Base-by-base conservation (phyloP, 139 green algal genomes). In the Auxenochlorella pyrenoidosa region DNA sequence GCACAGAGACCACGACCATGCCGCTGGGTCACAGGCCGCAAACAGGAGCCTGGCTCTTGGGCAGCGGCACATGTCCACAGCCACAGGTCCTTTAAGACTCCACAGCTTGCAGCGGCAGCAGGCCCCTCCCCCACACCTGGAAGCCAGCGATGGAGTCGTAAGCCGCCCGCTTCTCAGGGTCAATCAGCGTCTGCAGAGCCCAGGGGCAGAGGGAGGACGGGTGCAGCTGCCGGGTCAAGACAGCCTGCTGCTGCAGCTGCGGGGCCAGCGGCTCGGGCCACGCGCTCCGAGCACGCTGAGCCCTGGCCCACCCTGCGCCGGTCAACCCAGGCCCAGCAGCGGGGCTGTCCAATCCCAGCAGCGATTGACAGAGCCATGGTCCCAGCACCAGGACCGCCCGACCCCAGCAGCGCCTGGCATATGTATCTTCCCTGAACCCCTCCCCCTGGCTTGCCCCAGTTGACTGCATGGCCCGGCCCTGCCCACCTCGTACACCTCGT, bases 101-200 rank as follows among this genome's bases (percentile, higher is more conserved):
- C 10, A 54, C 47, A 10, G 47, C 47, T 54, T 54, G 47, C 47
- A 28, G 60, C 60, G 15, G 22, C 60, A 32, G 60, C 66, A 75
- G n/a, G 36, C n/a, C n/a, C 24, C 0, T 5, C n/a, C 1, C 2
- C 63, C 63, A 16, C 70, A 76, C 78, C 78, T 83, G 34, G 72
- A 85, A 85, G 21, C 80, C 80, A 22, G 79, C 71, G n/a, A 92
- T 88, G 13, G 70, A n/a, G 47, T 92, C 85, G 73, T 92, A 92
- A 0, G 81, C 79, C 18, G 80, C 80, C 5, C 89, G 70, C 44
- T 38, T 75, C 34, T 92, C 89, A 40, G 84, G 82, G 66, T 92
- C 89, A 1, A 84, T 87, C 18, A 92, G 72, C 21, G 85, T 90
- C 32, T 87, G 83, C 68, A 81, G 41, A 16, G 51, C 28, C 4